Conservation (phyloP, 352 stramenopile species). For the Globisporangium carolinianum region DNA sequence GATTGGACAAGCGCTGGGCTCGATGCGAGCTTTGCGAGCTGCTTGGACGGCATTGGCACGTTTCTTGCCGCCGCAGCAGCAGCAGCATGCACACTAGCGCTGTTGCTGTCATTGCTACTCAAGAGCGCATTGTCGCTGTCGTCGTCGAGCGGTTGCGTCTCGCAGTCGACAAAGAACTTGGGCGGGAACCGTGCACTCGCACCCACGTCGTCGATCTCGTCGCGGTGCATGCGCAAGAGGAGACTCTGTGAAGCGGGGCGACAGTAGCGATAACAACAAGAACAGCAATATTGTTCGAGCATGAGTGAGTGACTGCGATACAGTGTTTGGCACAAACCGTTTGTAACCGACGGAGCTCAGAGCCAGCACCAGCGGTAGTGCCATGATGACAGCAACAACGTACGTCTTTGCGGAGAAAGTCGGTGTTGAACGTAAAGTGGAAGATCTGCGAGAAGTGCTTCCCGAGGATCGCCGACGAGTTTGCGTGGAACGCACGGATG, state of each 20-base stretch:
- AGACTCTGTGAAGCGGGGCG: conserved; percentile 3
- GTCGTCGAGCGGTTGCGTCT: conserved; percentile 31
- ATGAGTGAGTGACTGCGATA: too few species aligned
- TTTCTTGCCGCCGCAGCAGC: too few species aligned
- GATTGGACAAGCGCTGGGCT: not conserved
- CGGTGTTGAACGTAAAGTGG: conserved; percentile 81
- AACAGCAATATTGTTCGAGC: too few species aligned
- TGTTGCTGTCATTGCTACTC: not conserved
- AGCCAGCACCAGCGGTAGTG: too few species aligned
- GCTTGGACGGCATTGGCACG: too few species aligned
- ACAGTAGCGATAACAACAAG: too few species aligned
- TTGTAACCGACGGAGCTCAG: too few species aligned
- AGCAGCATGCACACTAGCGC: not conserved
- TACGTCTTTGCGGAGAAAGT: conserved; percentile 72
- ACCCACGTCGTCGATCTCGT: conserved; percentile 53
- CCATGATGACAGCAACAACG: conserved; percentile 3
- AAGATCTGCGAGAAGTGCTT: conserved; percentile 84
- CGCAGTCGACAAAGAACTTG: conserved; percentile 49
- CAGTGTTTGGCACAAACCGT: too few species aligned
- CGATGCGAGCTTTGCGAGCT: conserved; percentile 10
- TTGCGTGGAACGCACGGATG: conserved; percentile 71
- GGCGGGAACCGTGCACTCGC: conserved; percentile 44
- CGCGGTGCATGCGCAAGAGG: conserved; percentile 42
- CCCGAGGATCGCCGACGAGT: conserved; percentile 57
- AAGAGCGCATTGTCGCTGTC: not conserved